phyloP scores from a whole-genome alignment of 225 moss, liverwort and hornwort species.

The Pleurozium schreberi region DNA sequence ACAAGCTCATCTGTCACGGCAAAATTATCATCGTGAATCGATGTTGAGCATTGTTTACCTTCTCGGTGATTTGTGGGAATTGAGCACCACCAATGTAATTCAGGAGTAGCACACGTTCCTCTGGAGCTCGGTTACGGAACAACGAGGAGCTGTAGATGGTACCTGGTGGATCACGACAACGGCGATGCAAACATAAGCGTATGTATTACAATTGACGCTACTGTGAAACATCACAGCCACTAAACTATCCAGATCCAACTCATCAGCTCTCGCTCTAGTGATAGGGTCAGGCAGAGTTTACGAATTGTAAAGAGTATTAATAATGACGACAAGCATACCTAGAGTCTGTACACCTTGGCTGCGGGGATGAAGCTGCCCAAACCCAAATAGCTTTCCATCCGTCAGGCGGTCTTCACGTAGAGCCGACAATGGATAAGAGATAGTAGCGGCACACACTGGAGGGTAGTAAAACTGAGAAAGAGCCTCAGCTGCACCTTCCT shows the following conservation, averaged over 20 bases:
- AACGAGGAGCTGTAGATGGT: conserved; percentile 96
- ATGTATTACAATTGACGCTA: background rate
- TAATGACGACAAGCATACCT: conserved; percentile 23
- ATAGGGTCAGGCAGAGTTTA: background rate
- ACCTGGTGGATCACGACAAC: conserved; percentile 35
- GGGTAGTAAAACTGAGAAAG: conserved; percentile 85
- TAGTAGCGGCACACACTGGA: conserved; percentile 88
- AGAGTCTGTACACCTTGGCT: conserved; percentile 97
- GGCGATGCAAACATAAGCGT: background rate
- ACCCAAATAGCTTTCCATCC: conserved; percentile 73
- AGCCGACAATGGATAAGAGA: conserved; percentile 74
- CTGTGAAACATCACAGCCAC: background rate
- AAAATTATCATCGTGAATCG: background rate
- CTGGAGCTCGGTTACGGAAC: conserved; percentile 89
- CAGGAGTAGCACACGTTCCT: conserved; percentile 77
- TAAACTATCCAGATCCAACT: background rate
- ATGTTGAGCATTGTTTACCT: conserved; percentile 26
- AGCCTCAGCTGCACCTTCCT: conserved; percentile 66
- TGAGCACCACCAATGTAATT: conserved; percentile 96
- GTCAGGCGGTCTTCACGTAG: conserved; percentile 79
- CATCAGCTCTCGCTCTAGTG: background rate
- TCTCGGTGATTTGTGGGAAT: conserved; percentile 57
- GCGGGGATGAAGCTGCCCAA: conserved; percentile 98
- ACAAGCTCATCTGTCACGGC: background rate
- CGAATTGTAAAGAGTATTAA: background rate